Conservation (phyloP, 176 grass and related monocot genomes). For the Avena insularis region DNA sequence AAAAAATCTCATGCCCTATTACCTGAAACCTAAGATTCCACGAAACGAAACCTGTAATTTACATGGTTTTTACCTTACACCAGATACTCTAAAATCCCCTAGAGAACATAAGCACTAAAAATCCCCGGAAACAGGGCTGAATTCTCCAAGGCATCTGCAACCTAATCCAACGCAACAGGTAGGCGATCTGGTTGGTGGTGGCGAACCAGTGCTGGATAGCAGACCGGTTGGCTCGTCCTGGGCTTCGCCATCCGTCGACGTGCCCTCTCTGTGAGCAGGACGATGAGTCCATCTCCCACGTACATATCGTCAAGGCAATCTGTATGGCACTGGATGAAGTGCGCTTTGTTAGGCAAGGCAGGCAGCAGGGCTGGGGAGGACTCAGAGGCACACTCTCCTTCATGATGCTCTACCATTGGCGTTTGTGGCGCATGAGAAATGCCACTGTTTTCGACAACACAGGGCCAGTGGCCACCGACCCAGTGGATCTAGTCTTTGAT, state of each 20-base stretch:
- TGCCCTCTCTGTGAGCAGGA: background rate
- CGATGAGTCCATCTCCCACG: background rate
- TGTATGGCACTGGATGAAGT: background rate
- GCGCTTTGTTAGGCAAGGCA: background rate
- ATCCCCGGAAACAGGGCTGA: background rate
- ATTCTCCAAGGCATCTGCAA: background rate
- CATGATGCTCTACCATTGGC: background rate
- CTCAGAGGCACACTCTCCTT: background rate
- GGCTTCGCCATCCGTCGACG: no score
- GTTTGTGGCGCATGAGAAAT: background rate
- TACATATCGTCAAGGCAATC: background rate
- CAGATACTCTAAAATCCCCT: slow-evolving; percentile 9
- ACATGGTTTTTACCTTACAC: background rate
- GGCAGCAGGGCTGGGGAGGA: background rate
- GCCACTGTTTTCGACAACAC: background rate
- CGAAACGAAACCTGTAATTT: background rate
- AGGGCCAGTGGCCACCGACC: no score
- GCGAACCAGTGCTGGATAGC: background rate
- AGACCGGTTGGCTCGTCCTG: no score
- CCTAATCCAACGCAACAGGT: background rate
- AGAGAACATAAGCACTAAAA: background rate
- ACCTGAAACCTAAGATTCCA: background rate
- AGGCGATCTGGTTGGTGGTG: background rate
- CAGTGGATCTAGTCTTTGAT: no score
- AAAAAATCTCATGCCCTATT: background rate